phyloP scores from a whole-genome alignment of 2,329 filamentous ascomycete genomes.

The Fonsecaea pugnacius region DNA sequence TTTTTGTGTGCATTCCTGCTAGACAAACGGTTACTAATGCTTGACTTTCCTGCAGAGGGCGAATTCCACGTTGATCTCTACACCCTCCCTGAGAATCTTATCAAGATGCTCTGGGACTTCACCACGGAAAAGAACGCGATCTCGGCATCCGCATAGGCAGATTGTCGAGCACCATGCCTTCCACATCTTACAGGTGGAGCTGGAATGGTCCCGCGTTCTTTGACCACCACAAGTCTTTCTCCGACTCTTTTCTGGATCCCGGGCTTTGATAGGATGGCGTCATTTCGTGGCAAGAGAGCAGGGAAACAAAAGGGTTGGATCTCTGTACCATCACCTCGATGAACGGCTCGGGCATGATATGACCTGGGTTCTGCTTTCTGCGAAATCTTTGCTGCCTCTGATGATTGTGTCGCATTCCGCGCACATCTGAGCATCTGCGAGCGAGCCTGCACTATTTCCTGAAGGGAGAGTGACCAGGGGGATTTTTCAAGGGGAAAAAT shows the following conservation, averaged over 20 bases:
- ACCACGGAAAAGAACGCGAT: conserved; percentile 51
- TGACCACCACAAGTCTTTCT: background rate
- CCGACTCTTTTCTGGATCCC: conserved; percentile 12
- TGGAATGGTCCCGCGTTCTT: background rate
- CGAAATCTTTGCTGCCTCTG: background rate
- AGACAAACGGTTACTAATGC: background rate
- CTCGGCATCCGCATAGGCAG: conserved; percentile 32
- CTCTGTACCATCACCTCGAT: conserved; percentile 22
- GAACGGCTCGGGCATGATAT: conserved; percentile 2
- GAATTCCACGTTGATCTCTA: conserved; percentile 99
- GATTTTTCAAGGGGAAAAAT: background rate
- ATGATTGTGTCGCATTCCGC: background rate
- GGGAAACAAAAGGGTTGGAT: conserved; percentile 4
- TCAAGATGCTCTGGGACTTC: conserved; percentile 96
- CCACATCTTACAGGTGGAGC: background rate
- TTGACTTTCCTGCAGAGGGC: conserved; percentile 65
- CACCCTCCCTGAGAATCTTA: conserved; percentile 86
- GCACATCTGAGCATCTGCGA: background rate
- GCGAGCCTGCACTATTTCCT: background rate
- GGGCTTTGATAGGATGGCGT: background rate
- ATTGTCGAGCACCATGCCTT: background rate
- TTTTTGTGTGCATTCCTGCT: conserved; percentile 19
- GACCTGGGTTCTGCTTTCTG: conserved; percentile 4
- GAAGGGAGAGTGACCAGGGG: background rate
- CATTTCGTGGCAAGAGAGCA: background rate